Conservation (phyloP, 2,329 filamentous ascomycete species). For the Coccinonectria pachysandricola region DNA sequence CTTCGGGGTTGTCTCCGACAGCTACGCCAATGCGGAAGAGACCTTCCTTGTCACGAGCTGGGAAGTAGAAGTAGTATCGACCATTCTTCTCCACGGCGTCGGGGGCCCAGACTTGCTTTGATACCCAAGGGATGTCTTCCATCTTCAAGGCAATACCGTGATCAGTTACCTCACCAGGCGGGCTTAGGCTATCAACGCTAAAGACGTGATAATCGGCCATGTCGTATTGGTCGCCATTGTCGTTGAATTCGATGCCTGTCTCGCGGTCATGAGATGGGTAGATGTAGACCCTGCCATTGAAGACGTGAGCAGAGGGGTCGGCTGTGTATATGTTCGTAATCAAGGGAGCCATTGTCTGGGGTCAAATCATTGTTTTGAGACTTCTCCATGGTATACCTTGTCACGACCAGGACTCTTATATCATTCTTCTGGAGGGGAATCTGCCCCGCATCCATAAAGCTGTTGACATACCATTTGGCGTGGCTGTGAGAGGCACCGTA, state of each 20-base stretch:
- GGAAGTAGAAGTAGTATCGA: conserved; percentile 70
- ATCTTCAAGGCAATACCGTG: conserved; percentile 59
- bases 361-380: too few relatives aligned
- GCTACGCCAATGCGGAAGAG: conserved; percentile 70
- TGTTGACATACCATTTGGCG: too few relatives aligned
- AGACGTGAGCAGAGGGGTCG: conserved; percentile 72
- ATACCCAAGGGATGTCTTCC: conserved; percentile 63
- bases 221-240: conserved; percentile 79
- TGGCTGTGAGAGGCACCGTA: too few relatives aligned
- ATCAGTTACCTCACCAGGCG: conserved; percentile 53
- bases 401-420: too few relatives aligned
- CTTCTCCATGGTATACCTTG: too few relatives aligned
- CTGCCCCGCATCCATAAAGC: too few relatives aligned
- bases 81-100: conserved; percentile 59
- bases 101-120: conserved; percentile 72
- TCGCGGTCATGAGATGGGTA: conserved; percentile 75
- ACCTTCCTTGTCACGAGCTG: conserved; percentile 58
- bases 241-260: conserved; percentile 64
- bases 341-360: conserved; percentile 40
- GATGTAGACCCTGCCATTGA: conserved; percentile 65
- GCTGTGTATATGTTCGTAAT: conserved; percentile 70
- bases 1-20: conserved; percentile 50
- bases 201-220: conserved; percentile 81
- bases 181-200: conserved; percentile 40
- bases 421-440: too few relatives aligned